phyloP scores from a whole-genome alignment of 1,284 basidiomycete species.

The Naganishia liquefaciens region DNA sequence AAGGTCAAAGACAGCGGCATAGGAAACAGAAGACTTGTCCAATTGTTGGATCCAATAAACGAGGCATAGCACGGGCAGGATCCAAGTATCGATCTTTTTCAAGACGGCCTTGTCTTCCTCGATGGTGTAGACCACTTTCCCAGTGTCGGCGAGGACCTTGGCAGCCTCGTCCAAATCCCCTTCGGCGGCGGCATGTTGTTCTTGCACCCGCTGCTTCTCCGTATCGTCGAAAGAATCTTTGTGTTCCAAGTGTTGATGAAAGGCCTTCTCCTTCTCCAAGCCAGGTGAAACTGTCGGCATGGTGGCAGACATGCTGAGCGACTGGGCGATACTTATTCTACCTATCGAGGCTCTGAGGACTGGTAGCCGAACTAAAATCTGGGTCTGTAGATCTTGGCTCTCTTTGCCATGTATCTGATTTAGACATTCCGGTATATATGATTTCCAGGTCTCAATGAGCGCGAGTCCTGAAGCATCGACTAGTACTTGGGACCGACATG shows the following conservation, averaged over 20 bases:
- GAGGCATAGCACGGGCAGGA: constrained; percentile 21
- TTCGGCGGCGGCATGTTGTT: not conserved
- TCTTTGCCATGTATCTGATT: too few relatives aligned
- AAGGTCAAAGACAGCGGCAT: constrained; percentile 49
- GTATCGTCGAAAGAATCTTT: constrained; percentile 1
- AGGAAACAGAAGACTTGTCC: constrained; percentile 50
- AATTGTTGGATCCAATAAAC: constrained; percentile 37
- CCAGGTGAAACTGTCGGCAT: not conserved
- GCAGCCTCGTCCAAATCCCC: constrained; percentile 43
- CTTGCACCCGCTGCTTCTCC: constrained; percentile 4
- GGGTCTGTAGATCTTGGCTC: too few relatives aligned
- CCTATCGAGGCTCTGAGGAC: too few relatives aligned
- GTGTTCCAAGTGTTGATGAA: constrained; percentile 14
- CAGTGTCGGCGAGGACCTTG: constrained; percentile 40
- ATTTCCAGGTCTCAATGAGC: too few relatives aligned
- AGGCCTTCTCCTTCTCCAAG: constrained; percentile 6
- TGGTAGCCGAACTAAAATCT: too few relatives aligned
- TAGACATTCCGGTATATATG: too few relatives aligned
- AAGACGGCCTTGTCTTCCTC: constrained; percentile 42
- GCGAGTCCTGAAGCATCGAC: too few relatives aligned
- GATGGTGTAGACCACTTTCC: constrained; percentile 41
- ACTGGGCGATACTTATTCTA: too few relatives aligned
- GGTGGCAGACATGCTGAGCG: not conserved
- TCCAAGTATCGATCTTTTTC: constrained; percentile 35
- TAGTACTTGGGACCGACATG: too few relatives aligned